Evolutionary conservation across 371 early-diverging fungal species (phyloP).

Genomic region (Rhizopus sp.): DNA sequence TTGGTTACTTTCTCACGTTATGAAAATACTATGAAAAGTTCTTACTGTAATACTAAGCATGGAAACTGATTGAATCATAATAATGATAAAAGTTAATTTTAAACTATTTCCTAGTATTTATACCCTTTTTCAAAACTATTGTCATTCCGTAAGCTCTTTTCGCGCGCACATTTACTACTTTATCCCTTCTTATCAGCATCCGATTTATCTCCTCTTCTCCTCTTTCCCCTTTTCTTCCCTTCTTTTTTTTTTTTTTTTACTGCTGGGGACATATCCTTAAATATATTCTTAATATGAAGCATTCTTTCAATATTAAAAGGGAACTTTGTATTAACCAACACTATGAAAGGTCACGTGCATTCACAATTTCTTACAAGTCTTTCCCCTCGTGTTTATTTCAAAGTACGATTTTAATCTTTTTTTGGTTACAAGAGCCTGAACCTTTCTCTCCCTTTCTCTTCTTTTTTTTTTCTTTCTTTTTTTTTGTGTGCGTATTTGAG

Average conservation of each 20-base stretch:
- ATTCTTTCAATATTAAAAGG: constrained; percentile 3
- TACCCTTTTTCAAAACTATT: constrained; percentile 10
- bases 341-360: constrained; percentile 2
- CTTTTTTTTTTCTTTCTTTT: background rate
- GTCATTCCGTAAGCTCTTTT: background rate
- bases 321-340: background rate
- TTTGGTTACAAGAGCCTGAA: background rate
- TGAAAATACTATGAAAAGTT: background rate
- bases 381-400: constrained; percentile 5
- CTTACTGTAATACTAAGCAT: constrained; percentile 7
- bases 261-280: background rate
- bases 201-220: background rate
- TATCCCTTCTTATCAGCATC: background rate
- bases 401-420: constrained; percentile 6
- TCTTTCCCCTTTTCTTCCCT: background rate
- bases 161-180: background rate
- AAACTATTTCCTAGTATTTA: too few species aligned
- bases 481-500: background rate
- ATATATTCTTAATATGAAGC: too few species aligned
- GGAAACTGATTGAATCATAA: constrained; percentile 8
- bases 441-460: background rate
- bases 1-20: background rate
- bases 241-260: background rate
- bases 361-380: background rate
- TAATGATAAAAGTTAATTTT: too few species aligned